Conservation (phyloP, 345 rosid species). For the Tarenaya hassleriana region DNA sequence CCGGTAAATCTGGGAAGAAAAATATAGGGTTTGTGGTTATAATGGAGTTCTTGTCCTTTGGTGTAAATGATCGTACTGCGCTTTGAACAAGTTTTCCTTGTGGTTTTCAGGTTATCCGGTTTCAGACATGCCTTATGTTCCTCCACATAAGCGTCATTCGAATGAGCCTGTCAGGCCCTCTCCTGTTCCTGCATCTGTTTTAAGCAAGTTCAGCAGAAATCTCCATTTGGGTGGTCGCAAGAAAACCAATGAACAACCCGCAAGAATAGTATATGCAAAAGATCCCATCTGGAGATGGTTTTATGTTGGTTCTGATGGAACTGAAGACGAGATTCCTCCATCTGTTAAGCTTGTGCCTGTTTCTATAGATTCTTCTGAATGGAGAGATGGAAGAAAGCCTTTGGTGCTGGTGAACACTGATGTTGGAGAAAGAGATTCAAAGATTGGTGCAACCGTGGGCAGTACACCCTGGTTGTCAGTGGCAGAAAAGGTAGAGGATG, state of each 20-base stretch:
- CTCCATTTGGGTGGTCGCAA: not conserved
- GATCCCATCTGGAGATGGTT: constrained; percentile 22
- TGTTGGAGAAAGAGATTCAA: no score
- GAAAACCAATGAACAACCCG: no score
- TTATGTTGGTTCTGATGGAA: constrained; percentile 11
- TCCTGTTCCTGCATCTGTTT: constrained; percentile 14
- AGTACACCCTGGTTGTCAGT: constrained; percentile 21
- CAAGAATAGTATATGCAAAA: constrained; percentile 18
- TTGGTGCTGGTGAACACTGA: not conserved
- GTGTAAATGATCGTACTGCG: no score
- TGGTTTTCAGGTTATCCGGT: no score
- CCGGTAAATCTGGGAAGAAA: no score
- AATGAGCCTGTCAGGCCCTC: constrained; percentile 11
- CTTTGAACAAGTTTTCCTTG: no score
- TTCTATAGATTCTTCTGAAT: constrained; percentile 16
- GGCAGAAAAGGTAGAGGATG: constrained; percentile 15
- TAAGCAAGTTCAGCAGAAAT: not conserved
- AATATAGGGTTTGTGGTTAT: no score
- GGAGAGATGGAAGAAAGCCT: constrained; percentile 13
- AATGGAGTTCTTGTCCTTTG: no score
- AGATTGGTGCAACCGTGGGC: not conserved
- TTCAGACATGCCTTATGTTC: constrained; percentile 20
- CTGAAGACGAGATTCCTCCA: not conserved
- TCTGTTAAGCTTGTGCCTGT: constrained; percentile 11
- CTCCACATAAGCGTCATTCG: constrained; percentile 28